These are phyloP conservation scores for Stachybotrys echinatus DNA, from an alignment of 2,329 filamentous ascomycete genomes.

Conservation along the genomic window DNA sequence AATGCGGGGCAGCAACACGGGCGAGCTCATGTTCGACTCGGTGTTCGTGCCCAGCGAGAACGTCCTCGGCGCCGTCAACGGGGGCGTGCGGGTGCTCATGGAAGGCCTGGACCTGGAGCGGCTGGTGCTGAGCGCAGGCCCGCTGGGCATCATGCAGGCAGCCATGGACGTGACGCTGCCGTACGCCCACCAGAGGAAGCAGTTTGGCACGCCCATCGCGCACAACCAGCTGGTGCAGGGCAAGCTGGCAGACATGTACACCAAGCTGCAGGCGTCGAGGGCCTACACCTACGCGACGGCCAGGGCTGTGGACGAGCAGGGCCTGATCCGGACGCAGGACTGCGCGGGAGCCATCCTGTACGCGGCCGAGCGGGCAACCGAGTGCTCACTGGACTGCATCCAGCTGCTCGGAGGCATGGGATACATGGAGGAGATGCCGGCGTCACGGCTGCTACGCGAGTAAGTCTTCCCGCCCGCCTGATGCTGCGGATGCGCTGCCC, in stretches of 20 bases:
- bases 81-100: slow-evolving; percentile 88
- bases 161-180: slow-evolving; percentile 80
- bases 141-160: slow-evolving; percentile 91
- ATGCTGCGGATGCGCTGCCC: too few relatives aligned
- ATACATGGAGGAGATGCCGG: slow-evolving; percentile 92
- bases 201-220: slow-evolving; percentile 82
- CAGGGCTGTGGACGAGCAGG: slow-evolving; percentile 69
- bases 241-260: slow-evolving; percentile 96
- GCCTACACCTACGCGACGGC: slow-evolving; percentile 87
- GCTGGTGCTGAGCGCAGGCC: slow-evolving; percentile 84
- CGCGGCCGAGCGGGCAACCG: slow-evolving; percentile 83
- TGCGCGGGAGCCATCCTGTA: slow-evolving; percentile 93
- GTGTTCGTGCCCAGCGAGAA: slow-evolving; percentile 85
- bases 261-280: slow-evolving; percentile 77
- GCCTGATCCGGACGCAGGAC: slow-evolving; percentile 75
- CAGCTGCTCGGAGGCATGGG: slow-evolving; percentile 94
- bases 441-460: slow-evolving; percentile 75
- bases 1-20: slow-evolving; percentile 95
- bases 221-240: slow-evolving; percentile 92
- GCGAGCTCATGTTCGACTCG: slow-evolving; percentile 84
- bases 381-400: slow-evolving; percentile 80
- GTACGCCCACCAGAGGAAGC: slow-evolving; percentile 82
- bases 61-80: slow-evolving; percentile 73
- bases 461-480: slow-evolving; percentile 37
- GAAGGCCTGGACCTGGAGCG: slow-evolving; percentile 92